Base-by-base conservation (phyloP, 768 basidiomycete genomes). In the Panus rudis region DNA sequence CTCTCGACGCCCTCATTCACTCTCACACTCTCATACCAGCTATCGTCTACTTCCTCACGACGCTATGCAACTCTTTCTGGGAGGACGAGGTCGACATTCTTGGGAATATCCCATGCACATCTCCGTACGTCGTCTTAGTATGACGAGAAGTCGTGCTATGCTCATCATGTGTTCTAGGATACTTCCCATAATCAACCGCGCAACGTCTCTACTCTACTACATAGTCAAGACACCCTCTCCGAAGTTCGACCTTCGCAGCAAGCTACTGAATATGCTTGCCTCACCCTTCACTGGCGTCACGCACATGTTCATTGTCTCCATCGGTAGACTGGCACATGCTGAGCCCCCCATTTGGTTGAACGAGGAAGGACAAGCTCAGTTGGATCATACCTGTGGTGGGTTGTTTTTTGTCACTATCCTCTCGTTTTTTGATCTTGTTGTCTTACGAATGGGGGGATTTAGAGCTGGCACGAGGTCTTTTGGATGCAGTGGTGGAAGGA, bases 321-420 rank as follows among this genome's bases (percentile, higher is more conserved):
- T 92, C 42, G 84, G 88, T 28, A 72, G 87, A 48, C 63, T 92
- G 37, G 78, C 81, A 43, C 89, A 77, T 46, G 78, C 81, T 3
- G 52, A 50, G n/a, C 43, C 55, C 6, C 61, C 63, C 1, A 47
- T 51, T 5, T 53, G 51, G 49, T 41, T 57, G 7, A 45, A 47
- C 3, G 24, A 33, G n/a, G 47, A 43, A 41, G 53, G 55, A 17
- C 39, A 31, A 10, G 26, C 37, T 21, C 22, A 39, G 31, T 43
- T 64, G 4, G 60, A 62, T 37, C 54, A 58, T 31, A 46, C 50
- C 8, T 42, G 48, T 4, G 57, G 59, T 61, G 26, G 3, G 53
- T 44, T 7, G 13, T 7, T 16, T 19, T 4, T n/a, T 23, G 4
- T 5, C 28, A 13, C 19, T 28, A 2, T 3, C 17, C 5, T 21